Evolutionary conservation across 163 green algal species (phyloP).

Genomic region (Chlamydomonas reinhardtii): DNA sequence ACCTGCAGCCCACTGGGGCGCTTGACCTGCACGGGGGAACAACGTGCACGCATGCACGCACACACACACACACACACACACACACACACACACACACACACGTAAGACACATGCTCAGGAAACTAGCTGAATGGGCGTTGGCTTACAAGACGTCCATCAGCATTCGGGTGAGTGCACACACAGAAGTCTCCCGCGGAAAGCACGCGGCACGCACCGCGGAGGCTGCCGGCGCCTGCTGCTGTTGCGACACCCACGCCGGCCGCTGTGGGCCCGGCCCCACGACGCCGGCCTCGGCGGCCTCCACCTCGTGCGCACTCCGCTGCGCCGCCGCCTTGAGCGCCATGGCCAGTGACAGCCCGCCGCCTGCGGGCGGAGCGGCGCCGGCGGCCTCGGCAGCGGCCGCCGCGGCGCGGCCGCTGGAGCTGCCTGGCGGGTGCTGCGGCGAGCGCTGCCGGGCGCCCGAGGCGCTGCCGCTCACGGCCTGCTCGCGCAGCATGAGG

Average conservation of each 20-base stretch:
- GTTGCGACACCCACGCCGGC: not conserved
- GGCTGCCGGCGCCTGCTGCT: too few species aligned
- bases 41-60: too few species aligned
- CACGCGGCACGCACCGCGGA: too few species aligned
- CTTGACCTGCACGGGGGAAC: too few species aligned
- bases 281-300: constrained; percentile 5
- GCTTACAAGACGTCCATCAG: too few species aligned
- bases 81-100: too few species aligned
- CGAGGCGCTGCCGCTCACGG: not conserved
- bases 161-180: too few species aligned
- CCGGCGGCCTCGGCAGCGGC: not conserved
- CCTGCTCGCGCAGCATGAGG: constrained; percentile 27
- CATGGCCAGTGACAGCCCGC: constrained; percentile 6
- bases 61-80: too few species aligned
- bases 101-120: too few species aligned
- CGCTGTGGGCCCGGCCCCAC: not conserved
- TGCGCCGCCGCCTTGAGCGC: constrained; percentile 28
- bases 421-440: not conserved
- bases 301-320: constrained; percentile 17
- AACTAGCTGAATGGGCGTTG: too few species aligned
- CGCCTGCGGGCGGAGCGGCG: not conserved
- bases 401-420: not conserved
- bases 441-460: not conserved
- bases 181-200: too few species aligned
- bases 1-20: too few species aligned